These are phyloP conservation scores for Nigrospora osmanthi DNA, from an alignment of 2,329 filamentous ascomycete genomes.

Conservation along the genomic window DNA sequence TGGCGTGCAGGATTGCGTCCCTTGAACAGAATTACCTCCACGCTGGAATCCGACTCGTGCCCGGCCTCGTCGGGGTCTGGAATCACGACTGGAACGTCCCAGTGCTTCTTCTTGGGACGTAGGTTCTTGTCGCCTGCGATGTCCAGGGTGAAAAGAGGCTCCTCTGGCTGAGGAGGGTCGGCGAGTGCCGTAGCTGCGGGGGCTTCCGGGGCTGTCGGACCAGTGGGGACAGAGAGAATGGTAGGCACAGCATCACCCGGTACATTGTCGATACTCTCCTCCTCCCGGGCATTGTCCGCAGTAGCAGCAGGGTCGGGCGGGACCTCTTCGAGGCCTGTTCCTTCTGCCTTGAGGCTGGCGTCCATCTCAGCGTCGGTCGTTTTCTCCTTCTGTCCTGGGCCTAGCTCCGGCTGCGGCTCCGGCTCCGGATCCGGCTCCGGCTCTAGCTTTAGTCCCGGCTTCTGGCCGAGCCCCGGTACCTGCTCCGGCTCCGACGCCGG, in stretches of 20 bases:
- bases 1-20: slow-evolving; percentile 34
- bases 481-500: too few species aligned
- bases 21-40: slow-evolving; percentile 65
- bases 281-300: neutral
- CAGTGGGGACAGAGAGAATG: too few species aligned
- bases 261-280: neutral
- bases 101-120: neutral
- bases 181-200: neutral
- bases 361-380: neutral
- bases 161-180: neutral
- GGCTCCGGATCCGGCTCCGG: too few species aligned
- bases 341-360: neutral
- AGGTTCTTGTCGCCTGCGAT: slow-evolving; percentile 18
- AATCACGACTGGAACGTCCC: slow-evolving; percentile 4
- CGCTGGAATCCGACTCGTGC: slow-evolving; percentile 50
- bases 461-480: too few species aligned
- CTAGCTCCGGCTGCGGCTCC: neutral
- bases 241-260: neutral
- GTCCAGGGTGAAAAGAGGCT: slow-evolving; percentile 3
- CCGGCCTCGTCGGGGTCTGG: slow-evolving; percentile 11
- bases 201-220: too few species aligned
- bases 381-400: too few species aligned
- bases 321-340: neutral
- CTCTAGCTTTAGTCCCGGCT: too few species aligned
- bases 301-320: neutral